Conservation (phyloP, 257 asterid genomes). For the Capsicum chinense region DNA sequence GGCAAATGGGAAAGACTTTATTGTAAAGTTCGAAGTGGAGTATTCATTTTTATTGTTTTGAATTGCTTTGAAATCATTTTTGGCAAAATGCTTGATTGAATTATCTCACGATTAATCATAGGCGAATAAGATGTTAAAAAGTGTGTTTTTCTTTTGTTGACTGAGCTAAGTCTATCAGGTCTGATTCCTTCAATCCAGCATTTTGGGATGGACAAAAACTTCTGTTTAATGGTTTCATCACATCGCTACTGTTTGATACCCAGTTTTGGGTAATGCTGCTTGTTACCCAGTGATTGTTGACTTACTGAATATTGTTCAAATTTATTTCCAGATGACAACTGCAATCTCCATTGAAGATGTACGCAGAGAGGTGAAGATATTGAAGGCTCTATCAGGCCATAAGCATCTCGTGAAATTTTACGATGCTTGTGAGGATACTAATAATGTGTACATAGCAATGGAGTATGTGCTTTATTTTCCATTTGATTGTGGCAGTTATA, state of each 20-base stretch:
- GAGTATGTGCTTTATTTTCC: constrained; percentile 69
- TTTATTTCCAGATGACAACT: constrained; percentile 83
- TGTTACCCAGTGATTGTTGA: neutral
- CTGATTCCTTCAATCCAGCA: neutral
- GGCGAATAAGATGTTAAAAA: neutral
- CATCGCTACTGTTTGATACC: constrained; percentile 1
- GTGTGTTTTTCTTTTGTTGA: neutral
- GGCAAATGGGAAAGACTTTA: neutral
- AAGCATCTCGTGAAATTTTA: constrained; percentile 82
- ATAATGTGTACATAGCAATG: constrained; percentile 89
- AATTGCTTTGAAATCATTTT: neutral
- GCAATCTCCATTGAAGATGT: constrained; percentile 96
- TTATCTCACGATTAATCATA: neutral
- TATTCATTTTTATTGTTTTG: neutral
- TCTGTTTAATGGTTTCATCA: neutral
- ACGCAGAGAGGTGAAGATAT: constrained; percentile 92
- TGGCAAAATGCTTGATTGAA: neutral
- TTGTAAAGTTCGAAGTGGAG: constrained; percentile 4
- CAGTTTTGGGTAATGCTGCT: neutral
- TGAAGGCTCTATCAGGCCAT: constrained; percentile 93
- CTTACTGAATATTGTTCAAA: constrained; percentile 1
- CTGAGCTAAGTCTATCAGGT: neutral
- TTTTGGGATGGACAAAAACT: neutral
- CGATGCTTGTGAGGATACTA: constrained; percentile 95
- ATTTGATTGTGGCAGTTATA: neutral